phyloP scores from a whole-genome alignment of 2,329 filamentous ascomycete genomes.

The Talaromyces sp. region DNA sequence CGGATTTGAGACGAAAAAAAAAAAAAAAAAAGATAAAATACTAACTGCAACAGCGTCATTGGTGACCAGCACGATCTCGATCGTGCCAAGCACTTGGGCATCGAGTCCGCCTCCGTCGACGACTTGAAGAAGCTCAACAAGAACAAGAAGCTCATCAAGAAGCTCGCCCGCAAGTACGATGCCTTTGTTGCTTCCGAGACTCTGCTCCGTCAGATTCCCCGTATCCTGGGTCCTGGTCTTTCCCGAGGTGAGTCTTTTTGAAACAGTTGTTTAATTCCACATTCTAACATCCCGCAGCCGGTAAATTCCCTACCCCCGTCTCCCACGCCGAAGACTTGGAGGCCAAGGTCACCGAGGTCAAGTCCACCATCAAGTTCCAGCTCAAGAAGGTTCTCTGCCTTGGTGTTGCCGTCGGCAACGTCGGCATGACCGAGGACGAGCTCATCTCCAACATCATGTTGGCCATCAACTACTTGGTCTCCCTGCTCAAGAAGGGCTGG shows the following conservation, averaged over 20 bases:
- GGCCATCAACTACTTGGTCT: conserved; percentile 99
- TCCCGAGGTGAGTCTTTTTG: conserved; percentile 72
- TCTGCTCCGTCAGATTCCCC: conserved; percentile 99
- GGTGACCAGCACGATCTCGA: conserved; percentile 98
- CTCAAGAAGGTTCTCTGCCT: conserved; percentile 99
- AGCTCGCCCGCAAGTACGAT: conserved; percentile 99
- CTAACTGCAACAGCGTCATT: conserved; percentile 57
- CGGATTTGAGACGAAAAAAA: neutral
- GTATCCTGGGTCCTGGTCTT: conserved; percentile 97
- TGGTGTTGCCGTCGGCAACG: conserved; percentile 98
- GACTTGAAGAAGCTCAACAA: conserved; percentile 99
- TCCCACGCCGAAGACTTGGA: conserved; percentile 92
- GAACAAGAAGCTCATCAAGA: conserved; percentile 99
- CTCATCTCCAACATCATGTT: conserved; percentile 99
- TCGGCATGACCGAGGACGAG: conserved; percentile 94
- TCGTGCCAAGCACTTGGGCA: conserved; percentile 97
- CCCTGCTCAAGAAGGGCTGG: conserved; percentile 99
- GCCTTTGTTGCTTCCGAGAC: conserved; percentile 96
- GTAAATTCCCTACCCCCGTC: conserved; percentile 99
- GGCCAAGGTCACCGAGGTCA: conserved; percentile 98
- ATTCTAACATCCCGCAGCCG: conserved; percentile 53
- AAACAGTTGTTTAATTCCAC: conserved; percentile 14
- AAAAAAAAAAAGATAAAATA: neutral
- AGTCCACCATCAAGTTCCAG: conserved; percentile 99
- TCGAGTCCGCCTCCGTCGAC: conserved; percentile 97